A percentile compares a stretch with the other conserved stretches of the same genome.
phyloP scores from a whole-genome alignment of 768 basidiomycete species.

The Leccinum disarticulatum region DNA sequence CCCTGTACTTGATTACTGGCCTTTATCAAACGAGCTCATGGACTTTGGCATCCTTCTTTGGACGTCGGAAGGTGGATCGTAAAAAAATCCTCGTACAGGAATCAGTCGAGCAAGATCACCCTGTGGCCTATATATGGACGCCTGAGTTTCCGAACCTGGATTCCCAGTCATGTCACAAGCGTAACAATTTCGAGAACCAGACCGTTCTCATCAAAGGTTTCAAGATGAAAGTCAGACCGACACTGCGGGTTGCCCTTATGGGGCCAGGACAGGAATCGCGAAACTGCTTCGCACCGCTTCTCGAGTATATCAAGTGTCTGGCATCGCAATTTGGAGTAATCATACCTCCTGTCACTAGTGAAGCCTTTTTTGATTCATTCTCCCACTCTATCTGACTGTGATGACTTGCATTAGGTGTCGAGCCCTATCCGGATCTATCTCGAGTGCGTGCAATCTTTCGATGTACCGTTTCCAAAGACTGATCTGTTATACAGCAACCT shows the following conservation, averaged over 20 bases:
- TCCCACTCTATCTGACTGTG: background rate
- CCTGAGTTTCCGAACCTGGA: background rate
- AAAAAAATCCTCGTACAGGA: background rate
- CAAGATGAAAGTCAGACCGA: slow-evolving; percentile 3
- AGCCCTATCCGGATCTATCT: background rate
- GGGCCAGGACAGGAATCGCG: too few relatives aligned
- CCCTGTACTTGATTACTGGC: too few relatives aligned
- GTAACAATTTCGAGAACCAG: too few relatives aligned
- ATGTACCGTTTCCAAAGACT: too few relatives aligned
- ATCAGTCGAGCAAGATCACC: background rate
- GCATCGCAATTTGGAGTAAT: too few relatives aligned
- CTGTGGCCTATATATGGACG: background rate
- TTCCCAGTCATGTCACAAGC: background rate
- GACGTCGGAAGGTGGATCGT: background rate
- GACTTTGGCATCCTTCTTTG: slow-evolving; percentile 1
- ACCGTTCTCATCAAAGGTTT: slow-evolving; percentile 13
- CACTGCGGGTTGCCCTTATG: background rate
- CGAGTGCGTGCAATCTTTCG: too few relatives aligned
- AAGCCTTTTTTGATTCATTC: background rate
- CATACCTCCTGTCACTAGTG: background rate
- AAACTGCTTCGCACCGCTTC: background rate
- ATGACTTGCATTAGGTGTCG: background rate
- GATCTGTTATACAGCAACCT: background rate
- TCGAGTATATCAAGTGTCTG: background rate
- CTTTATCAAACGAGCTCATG: too few relatives aligned